These are phyloP conservation scores for Pythium sp. DNA, from an alignment of 352 stramenopile species.

Conservation along the genomic window DNA sequence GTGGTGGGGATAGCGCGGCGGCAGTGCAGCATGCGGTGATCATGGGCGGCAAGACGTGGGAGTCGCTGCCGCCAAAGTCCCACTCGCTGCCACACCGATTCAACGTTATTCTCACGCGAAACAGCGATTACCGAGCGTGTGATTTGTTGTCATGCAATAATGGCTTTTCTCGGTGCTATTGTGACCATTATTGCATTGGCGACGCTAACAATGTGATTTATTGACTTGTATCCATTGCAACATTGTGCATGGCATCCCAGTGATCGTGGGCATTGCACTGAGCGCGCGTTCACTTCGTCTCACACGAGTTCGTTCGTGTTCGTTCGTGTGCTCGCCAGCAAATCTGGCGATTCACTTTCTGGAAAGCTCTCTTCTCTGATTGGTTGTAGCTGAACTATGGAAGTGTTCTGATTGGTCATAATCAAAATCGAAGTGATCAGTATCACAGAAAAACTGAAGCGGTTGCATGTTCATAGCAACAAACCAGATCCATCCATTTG, in stretches of 20 bases:
- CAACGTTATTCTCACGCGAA: constrained; percentile 96
- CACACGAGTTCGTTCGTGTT: too few species aligned
- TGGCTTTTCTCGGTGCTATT: not conserved
- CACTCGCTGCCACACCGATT: constrained; percentile 92
- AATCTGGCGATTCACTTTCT: too few species aligned
- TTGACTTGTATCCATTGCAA: not conserved
- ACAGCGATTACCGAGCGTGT: constrained; percentile 41
- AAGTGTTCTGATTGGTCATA: too few species aligned
- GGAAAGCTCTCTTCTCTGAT: too few species aligned
- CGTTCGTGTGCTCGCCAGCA: too few species aligned
- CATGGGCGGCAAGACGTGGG: constrained; percentile 99
- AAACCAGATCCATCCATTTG: too few species aligned
- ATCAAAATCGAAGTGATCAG: too few species aligned
- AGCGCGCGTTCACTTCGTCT: constrained; percentile 23
- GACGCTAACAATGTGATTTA: not conserved
- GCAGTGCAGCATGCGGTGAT: constrained; percentile 94
- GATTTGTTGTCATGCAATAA: not conserved
- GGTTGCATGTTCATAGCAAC: too few species aligned
- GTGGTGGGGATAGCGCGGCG: constrained; percentile 12
- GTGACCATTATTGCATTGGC: not conserved
- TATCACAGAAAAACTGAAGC: too few species aligned
- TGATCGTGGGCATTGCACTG: constrained; percentile 81
- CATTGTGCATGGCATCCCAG: constrained; percentile 37
- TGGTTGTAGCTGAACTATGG: too few species aligned
- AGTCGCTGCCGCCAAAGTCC: constrained; percentile 96